phyloP scores from a whole-genome alignment of 2,329 filamentous ascomycete species.

The Chalara sp. region DNA sequence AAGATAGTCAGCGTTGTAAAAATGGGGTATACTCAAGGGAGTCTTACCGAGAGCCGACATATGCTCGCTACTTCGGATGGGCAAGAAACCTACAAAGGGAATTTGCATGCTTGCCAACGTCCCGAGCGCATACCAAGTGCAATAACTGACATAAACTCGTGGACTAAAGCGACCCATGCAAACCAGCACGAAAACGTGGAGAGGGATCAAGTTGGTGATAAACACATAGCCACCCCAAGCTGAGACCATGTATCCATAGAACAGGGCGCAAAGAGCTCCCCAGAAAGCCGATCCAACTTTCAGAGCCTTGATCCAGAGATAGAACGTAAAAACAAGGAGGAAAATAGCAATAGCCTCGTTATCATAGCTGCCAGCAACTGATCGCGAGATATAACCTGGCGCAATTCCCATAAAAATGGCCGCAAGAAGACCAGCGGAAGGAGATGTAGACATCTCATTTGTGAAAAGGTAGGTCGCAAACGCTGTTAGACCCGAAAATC shows the following conservation, averaged over 20 bases:
- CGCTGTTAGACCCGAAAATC: conserved; percentile 88
- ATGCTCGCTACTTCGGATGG: conserved; percentile 94
- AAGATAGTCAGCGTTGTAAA: neutral
- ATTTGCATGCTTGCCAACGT: conserved; percentile 99
- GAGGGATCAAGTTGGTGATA: conserved; percentile 93
- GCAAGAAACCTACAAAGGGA: conserved; percentile 95
- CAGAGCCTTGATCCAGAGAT: conserved; percentile 96
- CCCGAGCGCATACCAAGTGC: conserved; percentile 94
- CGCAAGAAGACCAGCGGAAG: conserved; percentile 89
- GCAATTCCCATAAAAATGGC: conserved; percentile 96
- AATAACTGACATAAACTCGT: conserved; percentile 91
- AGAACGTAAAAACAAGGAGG: conserved; percentile 96
- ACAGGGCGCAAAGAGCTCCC: conserved; percentile 88
- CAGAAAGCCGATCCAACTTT: conserved; percentile 96
- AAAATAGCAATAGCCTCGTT: conserved; percentile 99
- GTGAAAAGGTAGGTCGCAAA: conserved; percentile 92
- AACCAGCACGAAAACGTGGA: conserved; percentile 89
- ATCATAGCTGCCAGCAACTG: conserved; percentile 96
- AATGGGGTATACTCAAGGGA: neutral
- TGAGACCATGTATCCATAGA: conserved; percentile 99
- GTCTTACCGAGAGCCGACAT: conserved; percentile 86
- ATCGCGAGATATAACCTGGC: conserved; percentile 95
- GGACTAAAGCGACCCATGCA: conserved; percentile 96
- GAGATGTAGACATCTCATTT: conserved; percentile 93
- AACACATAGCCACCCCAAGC: conserved; percentile 99